Evolutionary conservation across 805 yeast genomes (phyloP).

Genomic region (Allodekkera sacchari): DNA sequence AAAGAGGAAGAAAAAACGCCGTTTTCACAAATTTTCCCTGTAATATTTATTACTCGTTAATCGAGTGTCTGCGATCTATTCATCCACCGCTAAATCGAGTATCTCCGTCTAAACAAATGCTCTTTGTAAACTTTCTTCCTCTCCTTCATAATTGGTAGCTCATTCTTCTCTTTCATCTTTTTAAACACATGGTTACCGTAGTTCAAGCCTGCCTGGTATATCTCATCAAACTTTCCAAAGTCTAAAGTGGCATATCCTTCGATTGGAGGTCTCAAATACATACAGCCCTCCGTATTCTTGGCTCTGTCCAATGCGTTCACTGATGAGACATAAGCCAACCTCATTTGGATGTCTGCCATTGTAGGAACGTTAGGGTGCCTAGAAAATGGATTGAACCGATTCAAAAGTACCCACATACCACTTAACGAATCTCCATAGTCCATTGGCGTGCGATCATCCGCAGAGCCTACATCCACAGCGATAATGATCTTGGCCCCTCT

Average conservation of each 20-base stretch:
- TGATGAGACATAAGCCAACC: conserved; percentile 90
- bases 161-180: conserved; percentile 41
- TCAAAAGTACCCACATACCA: conserved; percentile 84
- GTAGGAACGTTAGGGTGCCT: conserved; percentile 82
- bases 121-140: conserved; percentile 20
- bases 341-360: conserved; percentile 89
- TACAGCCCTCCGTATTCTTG: conserved; percentile 73
- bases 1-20: conserved; percentile 1
- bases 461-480: conserved; percentile 95
- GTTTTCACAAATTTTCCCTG: neutral
- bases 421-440: conserved; percentile 86
- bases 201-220: conserved; percentile 67
- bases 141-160: conserved; percentile 59
- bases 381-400: conserved; percentile 86
- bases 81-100: conserved; percentile 36
- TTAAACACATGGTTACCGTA: conserved; percentile 58
- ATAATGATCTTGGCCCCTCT: conserved; percentile 80
- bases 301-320: conserved; percentile 90
- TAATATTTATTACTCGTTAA: no score
- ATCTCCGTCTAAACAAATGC: conserved; percentile 42
- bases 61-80: no score
- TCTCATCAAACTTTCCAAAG: conserved; percentile 86
- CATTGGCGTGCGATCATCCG: conserved; percentile 86
- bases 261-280: conserved; percentile 89
- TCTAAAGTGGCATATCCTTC: conserved; percentile 88